A percentile compares a stretch with the other conserved stretches of the same genome.
Evolutionary conservation across 2,329 filamentous ascomycete genomes (phyloP).

Genomic region (Curvularia sp.): DNA sequence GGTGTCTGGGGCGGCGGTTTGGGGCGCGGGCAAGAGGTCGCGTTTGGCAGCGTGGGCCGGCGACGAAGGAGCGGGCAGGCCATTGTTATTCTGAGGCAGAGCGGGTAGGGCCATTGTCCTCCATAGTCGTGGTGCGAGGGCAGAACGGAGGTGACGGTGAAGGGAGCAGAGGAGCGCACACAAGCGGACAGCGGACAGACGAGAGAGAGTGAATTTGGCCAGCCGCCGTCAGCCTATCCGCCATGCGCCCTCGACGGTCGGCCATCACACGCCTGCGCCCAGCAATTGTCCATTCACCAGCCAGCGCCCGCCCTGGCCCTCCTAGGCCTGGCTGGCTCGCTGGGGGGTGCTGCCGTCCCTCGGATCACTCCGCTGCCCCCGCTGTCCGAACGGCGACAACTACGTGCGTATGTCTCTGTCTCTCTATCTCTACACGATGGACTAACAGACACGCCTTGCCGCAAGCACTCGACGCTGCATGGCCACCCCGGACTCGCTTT

Average conservation of each 20-base stretch:
- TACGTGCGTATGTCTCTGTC: too few species aligned
- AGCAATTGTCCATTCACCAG: slow-evolving; percentile 18
- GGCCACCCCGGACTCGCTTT: neutral
- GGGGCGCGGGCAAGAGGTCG: slow-evolving; percentile 30
- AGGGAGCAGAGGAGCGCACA: slow-evolving; percentile 27
- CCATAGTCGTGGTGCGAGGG: slow-evolving; percentile 36
- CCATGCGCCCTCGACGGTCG: neutral
- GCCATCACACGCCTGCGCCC: slow-evolving; percentile 34
- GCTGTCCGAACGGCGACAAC: neutral
- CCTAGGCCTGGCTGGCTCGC: slow-evolving; percentile 10
- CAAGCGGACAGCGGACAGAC: slow-evolving; percentile 23
- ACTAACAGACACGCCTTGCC: neutral
- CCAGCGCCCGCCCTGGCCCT: slow-evolving; percentile 19
- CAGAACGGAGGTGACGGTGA: slow-evolving; percentile 27
- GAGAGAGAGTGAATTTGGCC: slow-evolving; percentile 35
- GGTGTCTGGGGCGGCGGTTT: slow-evolving; percentile 25
- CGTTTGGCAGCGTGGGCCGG: slow-evolving; percentile 33
- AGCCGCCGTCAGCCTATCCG: slow-evolving; percentile 14
- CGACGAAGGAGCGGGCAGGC: slow-evolving; percentile 37
- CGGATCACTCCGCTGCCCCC: slow-evolving; percentile 17
- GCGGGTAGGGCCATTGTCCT: slow-evolving; percentile 47
- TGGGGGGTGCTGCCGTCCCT: slow-evolving; percentile 2
- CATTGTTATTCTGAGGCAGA: slow-evolving; percentile 37
- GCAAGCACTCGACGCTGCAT: slow-evolving; percentile 4
- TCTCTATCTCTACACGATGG: neutral